Conservation (phyloP, 768 basidiomycete genomes). For the Paxillus rubicundulus region DNA sequence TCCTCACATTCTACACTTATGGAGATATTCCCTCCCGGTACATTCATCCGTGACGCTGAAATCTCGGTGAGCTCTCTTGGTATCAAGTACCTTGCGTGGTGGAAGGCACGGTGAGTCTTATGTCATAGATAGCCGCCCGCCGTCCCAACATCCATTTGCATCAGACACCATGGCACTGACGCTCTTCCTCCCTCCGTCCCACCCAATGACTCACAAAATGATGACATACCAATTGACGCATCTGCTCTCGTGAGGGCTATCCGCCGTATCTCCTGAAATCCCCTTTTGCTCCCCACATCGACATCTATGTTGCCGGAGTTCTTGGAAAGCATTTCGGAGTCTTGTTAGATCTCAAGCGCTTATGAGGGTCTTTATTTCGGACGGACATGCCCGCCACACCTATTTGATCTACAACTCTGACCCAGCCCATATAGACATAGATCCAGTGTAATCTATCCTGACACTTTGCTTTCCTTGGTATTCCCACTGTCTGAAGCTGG, state of each 20-base stretch:
- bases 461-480: too few species aligned
- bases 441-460: too few species aligned
- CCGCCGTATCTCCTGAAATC: constrained; percentile 9
- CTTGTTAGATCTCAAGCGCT: too few species aligned
- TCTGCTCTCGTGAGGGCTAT: constrained; percentile 42
- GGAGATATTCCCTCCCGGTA: constrained; percentile 73
- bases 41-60: constrained; percentile 63
- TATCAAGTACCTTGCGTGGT: constrained; percentile 61
- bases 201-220: constrained; percentile 21
- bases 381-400: too few species aligned
- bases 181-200: constrained; percentile 34
- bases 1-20: constrained; percentile 60
- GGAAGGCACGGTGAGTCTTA: constrained; percentile 35
- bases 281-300: too few species aligned
- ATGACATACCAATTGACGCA: constrained; percentile 37
- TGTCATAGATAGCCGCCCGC: neutral
- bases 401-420: too few species aligned
- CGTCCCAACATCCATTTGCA: constrained; percentile 1
- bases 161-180: constrained; percentile 36
- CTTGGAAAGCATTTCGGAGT: neutral
- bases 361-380: too few species aligned
- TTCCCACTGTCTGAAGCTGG: too few species aligned
- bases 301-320: neutral
- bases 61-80: constrained; percentile 52
- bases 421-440: too few species aligned